phyloP scores from a whole-genome alignment of 345 rosid genomes.

The Kandelia obovata region DNA sequence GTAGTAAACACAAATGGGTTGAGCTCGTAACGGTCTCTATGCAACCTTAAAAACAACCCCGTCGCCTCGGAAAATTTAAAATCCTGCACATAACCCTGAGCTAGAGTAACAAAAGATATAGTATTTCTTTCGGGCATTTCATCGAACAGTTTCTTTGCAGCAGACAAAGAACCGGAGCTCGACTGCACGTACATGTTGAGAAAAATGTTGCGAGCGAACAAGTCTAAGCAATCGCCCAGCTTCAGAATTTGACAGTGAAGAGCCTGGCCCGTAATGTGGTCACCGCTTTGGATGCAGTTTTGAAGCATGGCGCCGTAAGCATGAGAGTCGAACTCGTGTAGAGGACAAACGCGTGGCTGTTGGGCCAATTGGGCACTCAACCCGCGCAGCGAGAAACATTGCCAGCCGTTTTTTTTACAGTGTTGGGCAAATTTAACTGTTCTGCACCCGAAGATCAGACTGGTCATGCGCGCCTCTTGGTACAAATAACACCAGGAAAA shows the following conservation, averaged over 20 bases:
- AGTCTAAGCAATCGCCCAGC: conserved; percentile 68
- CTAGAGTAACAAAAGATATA: conserved; percentile 61
- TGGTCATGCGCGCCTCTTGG: conserved; percentile 35
- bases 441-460: conserved; percentile 14
- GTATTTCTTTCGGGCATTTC: conserved; percentile 67
- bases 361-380: conserved; percentile 30
- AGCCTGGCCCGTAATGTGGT: conserved; percentile 33
- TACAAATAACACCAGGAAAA: too few relatives aligned
- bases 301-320: conserved; percentile 50
- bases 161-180: conserved; percentile 19
- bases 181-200: conserved; percentile 47
- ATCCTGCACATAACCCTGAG: conserved; percentile 39
- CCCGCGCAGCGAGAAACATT: conserved; percentile 19
- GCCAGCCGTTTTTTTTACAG: conserved; percentile 12
- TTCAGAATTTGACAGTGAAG: conserved; percentile 57
- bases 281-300: conserved; percentile 53
- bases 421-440: conserved; percentile 10
- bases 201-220: conserved; percentile 61
- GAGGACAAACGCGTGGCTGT: conserved; percentile 4
- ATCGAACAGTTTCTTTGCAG: conserved; percentile 59
- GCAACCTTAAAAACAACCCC: conserved; percentile 46
- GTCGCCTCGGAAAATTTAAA: conserved; percentile 37
- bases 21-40: conserved; percentile 70
- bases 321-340: conserved; percentile 38
- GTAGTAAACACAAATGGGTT: conserved; percentile 73